Conservation (phyloP, 2,329 filamentous ascomycete species). For the Colletotrichum abscissum region DNA sequence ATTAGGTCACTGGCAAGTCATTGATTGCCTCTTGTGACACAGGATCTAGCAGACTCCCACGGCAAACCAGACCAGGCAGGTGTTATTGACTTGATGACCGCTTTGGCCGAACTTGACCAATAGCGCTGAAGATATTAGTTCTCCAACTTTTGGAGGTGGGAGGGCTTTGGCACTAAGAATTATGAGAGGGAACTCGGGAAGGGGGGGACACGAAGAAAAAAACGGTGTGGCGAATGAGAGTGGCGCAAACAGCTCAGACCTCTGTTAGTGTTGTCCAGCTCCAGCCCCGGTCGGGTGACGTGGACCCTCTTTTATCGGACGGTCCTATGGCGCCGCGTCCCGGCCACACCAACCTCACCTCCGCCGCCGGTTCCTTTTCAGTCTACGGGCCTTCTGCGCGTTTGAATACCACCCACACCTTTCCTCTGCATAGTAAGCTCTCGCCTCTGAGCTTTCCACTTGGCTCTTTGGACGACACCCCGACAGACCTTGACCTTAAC, state of each 20-base stretch:
- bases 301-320: constrained; percentile 7
- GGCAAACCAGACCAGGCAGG: neutral
- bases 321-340: constrained; percentile 9
- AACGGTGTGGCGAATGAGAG: constrained; percentile 14
- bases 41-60: neutral
- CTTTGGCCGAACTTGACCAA: neutral
- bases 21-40: neutral
- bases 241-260: neutral
- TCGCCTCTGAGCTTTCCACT: neutral
- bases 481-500: neutral
- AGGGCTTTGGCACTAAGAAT: neutral
- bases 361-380: neutral
- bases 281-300: constrained; percentile 28
- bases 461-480: neutral
- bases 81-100: neutral
- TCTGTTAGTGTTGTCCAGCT: no score
- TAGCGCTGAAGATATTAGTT: neutral
- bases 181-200: neutral
- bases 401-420: neutral
- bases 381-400: neutral
- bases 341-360: constrained; percentile 12
- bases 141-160: neutral
- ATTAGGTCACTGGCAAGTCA: neutral
- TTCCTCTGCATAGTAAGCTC: neutral
- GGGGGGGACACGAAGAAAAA: neutral